phyloP scores from a whole-genome alignment of 129 eudicot species.

The Ambrosia artemisiifolia region DNA sequence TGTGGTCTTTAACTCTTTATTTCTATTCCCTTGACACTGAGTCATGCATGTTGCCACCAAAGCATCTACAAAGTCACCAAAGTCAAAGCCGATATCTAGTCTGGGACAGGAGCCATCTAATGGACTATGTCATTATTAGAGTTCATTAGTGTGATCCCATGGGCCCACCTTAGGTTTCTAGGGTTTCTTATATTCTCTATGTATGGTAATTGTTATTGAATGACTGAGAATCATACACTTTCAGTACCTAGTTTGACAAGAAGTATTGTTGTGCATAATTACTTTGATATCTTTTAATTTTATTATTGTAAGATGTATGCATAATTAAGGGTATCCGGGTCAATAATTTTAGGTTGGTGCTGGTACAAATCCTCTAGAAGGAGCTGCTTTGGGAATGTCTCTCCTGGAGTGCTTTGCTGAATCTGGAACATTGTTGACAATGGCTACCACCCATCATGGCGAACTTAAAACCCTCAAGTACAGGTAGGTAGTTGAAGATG shows the following conservation, averaged over 20 bases:
- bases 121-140: too few relatives aligned
- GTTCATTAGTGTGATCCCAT: too few relatives aligned
- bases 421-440: conserved; percentile 65
- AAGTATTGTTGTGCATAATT: conserved; percentile 8
- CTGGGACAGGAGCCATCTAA: conserved; percentile 2
- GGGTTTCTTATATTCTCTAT: too few relatives aligned
- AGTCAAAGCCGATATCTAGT: neutral
- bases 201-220: too few relatives aligned
- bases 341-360: conserved; percentile 77
- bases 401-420: conserved; percentile 88
- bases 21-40: neutral
- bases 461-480: conserved; percentile 96
- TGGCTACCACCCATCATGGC: conserved; percentile 97
- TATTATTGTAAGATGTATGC: conserved; percentile 2
- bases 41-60: conserved; percentile 6
- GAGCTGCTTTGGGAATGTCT: conserved; percentile 97
- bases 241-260: neutral
- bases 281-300: neutral
- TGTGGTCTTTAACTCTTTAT: neutral
- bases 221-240: too few relatives aligned
- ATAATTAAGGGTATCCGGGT: conserved; percentile 7
- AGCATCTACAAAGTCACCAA: neutral
- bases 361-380: conserved; percentile 97
- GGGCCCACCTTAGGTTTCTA: too few relatives aligned
- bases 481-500: conserved; percentile 44